These are phyloP conservation scores for Domatiomyces catenatus DNA, from an alignment of 2,329 filamentous ascomycete species.

Conservation along the genomic window DNA sequence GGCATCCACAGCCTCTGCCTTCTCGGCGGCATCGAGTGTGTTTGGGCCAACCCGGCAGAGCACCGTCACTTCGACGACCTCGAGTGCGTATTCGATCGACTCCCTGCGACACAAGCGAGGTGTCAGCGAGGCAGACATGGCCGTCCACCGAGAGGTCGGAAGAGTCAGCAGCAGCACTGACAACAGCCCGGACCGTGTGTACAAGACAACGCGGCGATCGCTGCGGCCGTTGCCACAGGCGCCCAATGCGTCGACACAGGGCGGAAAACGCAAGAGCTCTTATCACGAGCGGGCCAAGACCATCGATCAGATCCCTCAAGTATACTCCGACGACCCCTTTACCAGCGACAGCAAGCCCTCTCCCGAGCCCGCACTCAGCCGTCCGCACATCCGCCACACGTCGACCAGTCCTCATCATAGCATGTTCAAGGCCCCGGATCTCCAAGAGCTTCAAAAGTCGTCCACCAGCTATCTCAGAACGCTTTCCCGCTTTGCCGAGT, in stretches of 20 bases:
- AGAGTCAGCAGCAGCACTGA: constrained; percentile 24
- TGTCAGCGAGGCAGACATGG: constrained; percentile 53
- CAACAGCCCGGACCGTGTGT: constrained; percentile 47
- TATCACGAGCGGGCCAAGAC: constrained; percentile 45
- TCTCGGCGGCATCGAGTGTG: constrained; percentile 34
- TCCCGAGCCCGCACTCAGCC: constrained; percentile 27
- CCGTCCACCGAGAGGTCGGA: constrained; percentile 34
- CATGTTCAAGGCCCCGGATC: constrained; percentile 51
- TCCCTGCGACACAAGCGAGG: constrained; percentile 52
- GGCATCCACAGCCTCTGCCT: constrained; percentile 38
- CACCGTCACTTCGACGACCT: constrained; percentile 58
- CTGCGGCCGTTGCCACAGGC: constrained; percentile 58
- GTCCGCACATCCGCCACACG: constrained; percentile 20
- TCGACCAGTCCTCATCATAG: constrained; percentile 21
- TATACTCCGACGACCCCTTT: constrained; percentile 33
- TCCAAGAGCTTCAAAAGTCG: constrained; percentile 71
- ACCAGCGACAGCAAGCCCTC: constrained; percentile 30
- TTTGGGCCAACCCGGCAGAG: constrained; percentile 45
- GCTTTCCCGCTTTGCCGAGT: constrained; percentile 66
- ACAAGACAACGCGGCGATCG: constrained; percentile 59
- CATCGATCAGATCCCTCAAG: constrained; percentile 44
- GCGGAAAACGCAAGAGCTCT: constrained; percentile 19
- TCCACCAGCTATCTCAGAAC: constrained; percentile 80
- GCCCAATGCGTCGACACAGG: constrained; percentile 34
- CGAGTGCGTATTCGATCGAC: constrained; percentile 37